Evolutionary conservation across 805 yeast genomes (phyloP).

Genomic region (Yarrowia sp.): DNA sequence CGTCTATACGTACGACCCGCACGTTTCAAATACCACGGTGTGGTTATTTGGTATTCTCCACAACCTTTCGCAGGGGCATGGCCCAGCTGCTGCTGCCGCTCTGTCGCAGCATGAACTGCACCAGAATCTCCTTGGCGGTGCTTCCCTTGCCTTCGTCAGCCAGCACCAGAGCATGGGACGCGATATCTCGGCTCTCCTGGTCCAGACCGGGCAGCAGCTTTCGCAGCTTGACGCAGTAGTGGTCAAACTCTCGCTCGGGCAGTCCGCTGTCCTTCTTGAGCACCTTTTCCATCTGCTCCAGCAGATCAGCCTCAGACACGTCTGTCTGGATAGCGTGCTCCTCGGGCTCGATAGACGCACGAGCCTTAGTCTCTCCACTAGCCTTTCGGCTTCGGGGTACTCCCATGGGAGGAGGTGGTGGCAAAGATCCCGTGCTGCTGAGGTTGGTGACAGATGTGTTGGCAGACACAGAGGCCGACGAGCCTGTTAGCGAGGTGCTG

Average conservation of each 20-base stretch:
- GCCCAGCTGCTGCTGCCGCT: slow-evolving; percentile 64
- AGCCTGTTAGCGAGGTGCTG: not conserved
- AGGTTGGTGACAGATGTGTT: slow-evolving; percentile 7
- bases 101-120: slow-evolving; percentile 55
- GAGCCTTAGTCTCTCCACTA: slow-evolving; percentile 5
- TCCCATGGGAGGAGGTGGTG: slow-evolving; percentile 15
- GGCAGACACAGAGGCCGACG: not conserved
- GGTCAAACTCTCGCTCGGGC: slow-evolving; percentile 30
- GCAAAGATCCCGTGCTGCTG: slow-evolving; percentile 1
- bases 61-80: slow-evolving; percentile 57
- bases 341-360: not conserved
- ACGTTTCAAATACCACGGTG: too few relatives aligned
- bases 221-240: slow-evolving; percentile 32
- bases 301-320: slow-evolving; percentile 5
- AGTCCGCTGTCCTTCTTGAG: slow-evolving; percentile 20
- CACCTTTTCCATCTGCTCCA: not conserved
- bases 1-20: too few relatives aligned
- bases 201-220: slow-evolving; percentile 29
- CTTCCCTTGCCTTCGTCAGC: slow-evolving; percentile 36
- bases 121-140: slow-evolving; percentile 40
- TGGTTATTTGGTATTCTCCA: slow-evolving; percentile 36
- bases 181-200: slow-evolving; percentile 30
- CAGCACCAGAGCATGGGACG: slow-evolving; percentile 34
- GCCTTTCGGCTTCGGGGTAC: slow-evolving; percentile 9
- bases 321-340: not conserved